Base-by-base conservation (phyloP, 441 rosid species). In the Syzygium syzygioides region DNA sequence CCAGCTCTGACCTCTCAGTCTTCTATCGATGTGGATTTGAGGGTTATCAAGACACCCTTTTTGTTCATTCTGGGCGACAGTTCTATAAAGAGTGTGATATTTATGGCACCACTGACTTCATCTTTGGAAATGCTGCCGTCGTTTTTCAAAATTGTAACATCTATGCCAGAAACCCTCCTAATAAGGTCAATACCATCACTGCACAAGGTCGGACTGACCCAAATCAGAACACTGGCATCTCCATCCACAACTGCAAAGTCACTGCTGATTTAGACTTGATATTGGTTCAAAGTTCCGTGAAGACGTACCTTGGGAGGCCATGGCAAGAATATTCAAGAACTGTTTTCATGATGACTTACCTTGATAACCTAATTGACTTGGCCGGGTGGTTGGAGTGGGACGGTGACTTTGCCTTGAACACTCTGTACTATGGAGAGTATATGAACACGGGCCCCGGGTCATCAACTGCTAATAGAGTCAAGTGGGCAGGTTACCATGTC, bases 401-500 rank as follows among this genome's bases (percentile, higher is more conserved):
- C 4, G 89, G 89, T 14, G 18, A 87, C 66, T 87, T 87, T 32
- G 89, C 89, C 7, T 55, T 87, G 18, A n/a, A 20, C 25, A 87
- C 89, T 5, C n/a, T 87, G 4, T 87, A 87, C 57, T 87, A 79
- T n/a, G 89, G 89, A n/a, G 89, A 87, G 86, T 87, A 87, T 60
- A 28, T 76, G 30, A 87, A 87, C 45, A 41, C 45, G 45, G 85
- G 88, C 37, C 50, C 85, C 4, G 85, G 85, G 59, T 87, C 88
- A 1, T 89, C 89, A 4, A 93, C 94, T 0, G 57, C 92, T 0
- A 62, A 64, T 20, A 90, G 96, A 86, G 95, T 95, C 85, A 92
- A 34, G 7, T 95, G 96, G 97, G 52, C 60, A 9, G 96, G 97
- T 6, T 92, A 92, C 55, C 91, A 62, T 66, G 94, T 93, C 30